Conservation (phyloP, 768 basidiomycete species). For the Kwoniella shandongensis region DNA sequence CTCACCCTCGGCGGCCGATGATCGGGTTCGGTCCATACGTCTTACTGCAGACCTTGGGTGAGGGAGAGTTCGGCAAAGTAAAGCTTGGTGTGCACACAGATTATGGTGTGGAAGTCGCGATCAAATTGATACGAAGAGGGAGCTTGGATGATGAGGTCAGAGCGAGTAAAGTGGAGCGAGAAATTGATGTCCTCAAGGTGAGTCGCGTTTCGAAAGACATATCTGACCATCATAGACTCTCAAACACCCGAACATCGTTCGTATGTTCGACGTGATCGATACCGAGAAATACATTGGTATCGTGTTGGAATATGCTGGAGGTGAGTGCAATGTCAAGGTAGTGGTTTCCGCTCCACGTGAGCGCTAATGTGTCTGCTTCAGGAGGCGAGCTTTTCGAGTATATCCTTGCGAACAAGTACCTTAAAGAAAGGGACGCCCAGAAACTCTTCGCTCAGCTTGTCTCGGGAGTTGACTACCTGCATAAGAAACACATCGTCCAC, state of each 20-base stretch:
- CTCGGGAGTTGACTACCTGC: conserved; percentile 97
- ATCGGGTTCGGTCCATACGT: conserved; percentile 85
- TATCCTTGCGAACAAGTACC: conserved; percentile 94
- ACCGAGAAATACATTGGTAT: conserved; percentile 99
- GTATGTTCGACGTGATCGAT: conserved; percentile 96
- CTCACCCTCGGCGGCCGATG: conserved; percentile 53
- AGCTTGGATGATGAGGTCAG: conserved; percentile 78
- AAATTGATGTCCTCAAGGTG: conserved; percentile 95
- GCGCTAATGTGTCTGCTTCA: conserved; percentile 65
- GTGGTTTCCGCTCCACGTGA: conserved; percentile 55
- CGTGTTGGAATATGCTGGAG: conserved; percentile 96
- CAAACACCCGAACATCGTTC: conserved; percentile 97
- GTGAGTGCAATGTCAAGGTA: conserved; percentile 51
- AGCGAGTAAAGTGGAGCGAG: conserved; percentile 93
- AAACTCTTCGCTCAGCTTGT: conserved; percentile 97
- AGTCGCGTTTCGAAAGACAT: conserved; percentile 45
- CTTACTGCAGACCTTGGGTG: conserved; percentile 90
- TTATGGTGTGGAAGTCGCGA: conserved; percentile 97
- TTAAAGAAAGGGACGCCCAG: conserved; percentile 89
- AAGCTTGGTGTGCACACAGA: conserved; percentile 91
- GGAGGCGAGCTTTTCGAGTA: conserved; percentile 95
- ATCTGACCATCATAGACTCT: conserved; percentile 62
- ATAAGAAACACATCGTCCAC: conserved; percentile 98
- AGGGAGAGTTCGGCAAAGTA: conserved; percentile 98
- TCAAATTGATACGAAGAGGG: conserved; percentile 90